Conservation (phyloP, 495 filamentous ascomycete genomes). For the Hypoxylon perforatum region DNA sequence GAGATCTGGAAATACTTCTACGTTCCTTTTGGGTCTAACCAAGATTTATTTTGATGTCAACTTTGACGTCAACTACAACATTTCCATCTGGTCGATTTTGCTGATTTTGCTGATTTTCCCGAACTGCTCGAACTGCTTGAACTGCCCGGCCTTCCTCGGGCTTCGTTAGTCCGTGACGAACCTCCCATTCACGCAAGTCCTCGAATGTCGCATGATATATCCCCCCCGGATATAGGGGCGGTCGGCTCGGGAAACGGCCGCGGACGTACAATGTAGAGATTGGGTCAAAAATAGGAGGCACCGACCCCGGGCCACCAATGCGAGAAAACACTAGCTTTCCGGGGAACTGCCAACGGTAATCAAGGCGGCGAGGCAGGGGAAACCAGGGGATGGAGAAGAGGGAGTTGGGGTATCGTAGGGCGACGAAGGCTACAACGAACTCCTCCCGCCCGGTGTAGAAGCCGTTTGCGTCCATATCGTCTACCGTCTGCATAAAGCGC, state of each 20-base stretch:
- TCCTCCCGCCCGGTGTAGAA: slow-evolving; percentile 39
- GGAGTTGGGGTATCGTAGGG: slow-evolving; percentile 38
- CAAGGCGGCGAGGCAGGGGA: slow-evolving; percentile 28
- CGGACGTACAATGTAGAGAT: slow-evolving; percentile 32
- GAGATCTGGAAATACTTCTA: too few relatives aligned
- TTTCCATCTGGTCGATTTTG: too few relatives aligned
- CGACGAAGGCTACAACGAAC: slow-evolving; percentile 38
- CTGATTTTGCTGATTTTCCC: too few relatives aligned
- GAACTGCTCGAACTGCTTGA: too few relatives aligned
- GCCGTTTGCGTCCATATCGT: slow-evolving; percentile 40
- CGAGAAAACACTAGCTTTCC: slow-evolving; percentile 31
- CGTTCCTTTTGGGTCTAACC: too few relatives aligned
- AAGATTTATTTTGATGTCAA: too few relatives aligned
- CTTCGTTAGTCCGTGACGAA: slow-evolving; percentile 12
- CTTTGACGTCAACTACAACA: too few relatives aligned
- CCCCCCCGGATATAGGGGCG: slow-evolving; percentile 17
- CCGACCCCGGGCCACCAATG: slow-evolving; percentile 27
- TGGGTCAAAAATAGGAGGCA: slow-evolving; percentile 37
- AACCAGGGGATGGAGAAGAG: slow-evolving; percentile 42
- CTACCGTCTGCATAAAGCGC: slow-evolving; percentile 43
- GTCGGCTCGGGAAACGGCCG: slow-evolving; percentile 23
- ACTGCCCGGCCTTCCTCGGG: slow-evolving; percentile 1
- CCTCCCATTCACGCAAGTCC: slow-evolving; percentile 15
- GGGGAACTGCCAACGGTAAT: slow-evolving; percentile 38
- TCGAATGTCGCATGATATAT: slow-evolving; percentile 25